These are phyloP conservation scores for Acrocalymma vagum DNA, from an alignment of 2,329 filamentous ascomycete species.

Conservation along the genomic window DNA sequence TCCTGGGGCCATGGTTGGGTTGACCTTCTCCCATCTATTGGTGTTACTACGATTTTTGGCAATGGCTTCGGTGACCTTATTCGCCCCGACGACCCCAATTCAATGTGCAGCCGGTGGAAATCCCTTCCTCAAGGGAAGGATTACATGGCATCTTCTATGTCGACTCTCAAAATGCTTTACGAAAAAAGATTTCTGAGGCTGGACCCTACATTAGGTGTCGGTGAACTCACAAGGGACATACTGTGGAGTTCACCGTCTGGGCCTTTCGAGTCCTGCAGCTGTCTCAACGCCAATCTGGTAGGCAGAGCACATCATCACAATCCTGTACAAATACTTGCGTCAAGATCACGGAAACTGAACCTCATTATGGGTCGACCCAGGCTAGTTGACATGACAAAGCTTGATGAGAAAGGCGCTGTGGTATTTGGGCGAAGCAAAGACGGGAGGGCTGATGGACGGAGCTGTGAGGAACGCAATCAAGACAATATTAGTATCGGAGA, in stretches of 20 bases:
- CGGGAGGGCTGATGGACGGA: too few relatives aligned
- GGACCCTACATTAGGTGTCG: not conserved
- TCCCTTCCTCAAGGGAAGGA: slow-evolving; percentile 1
- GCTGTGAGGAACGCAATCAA: too few relatives aligned
- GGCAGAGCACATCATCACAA: not conserved
- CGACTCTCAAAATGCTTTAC: slow-evolving; percentile 7
- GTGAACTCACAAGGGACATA: slow-evolving; percentile 2
- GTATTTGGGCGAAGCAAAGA: too few relatives aligned
- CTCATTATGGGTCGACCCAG: not conserved
- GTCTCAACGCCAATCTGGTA: not conserved
- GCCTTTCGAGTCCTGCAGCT: slow-evolving; percentile 1
- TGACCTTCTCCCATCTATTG: slow-evolving; percentile 4
- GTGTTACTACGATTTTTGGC: slow-evolving; percentile 3
- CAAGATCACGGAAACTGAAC: not conserved
- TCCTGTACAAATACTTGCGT: slow-evolving; percentile 3
- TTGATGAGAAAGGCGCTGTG: slow-evolving; percentile 1
- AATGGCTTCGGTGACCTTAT: slow-evolving; percentile 7
- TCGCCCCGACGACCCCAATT: not conserved
- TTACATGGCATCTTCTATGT: slow-evolving; percentile 3
- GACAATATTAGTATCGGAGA: too few relatives aligned
- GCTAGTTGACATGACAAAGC: not conserved
- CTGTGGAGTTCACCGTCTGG: slow-evolving; percentile 1
- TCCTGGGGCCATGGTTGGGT: slow-evolving; percentile 5
- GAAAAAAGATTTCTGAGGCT: slow-evolving; percentile 3
- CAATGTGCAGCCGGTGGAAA: not conserved